These are phyloP conservation scores for Groenewaldozyma tartarivorans DNA, from an alignment of 805 yeast genomes.

Conservation along the genomic window DNA sequence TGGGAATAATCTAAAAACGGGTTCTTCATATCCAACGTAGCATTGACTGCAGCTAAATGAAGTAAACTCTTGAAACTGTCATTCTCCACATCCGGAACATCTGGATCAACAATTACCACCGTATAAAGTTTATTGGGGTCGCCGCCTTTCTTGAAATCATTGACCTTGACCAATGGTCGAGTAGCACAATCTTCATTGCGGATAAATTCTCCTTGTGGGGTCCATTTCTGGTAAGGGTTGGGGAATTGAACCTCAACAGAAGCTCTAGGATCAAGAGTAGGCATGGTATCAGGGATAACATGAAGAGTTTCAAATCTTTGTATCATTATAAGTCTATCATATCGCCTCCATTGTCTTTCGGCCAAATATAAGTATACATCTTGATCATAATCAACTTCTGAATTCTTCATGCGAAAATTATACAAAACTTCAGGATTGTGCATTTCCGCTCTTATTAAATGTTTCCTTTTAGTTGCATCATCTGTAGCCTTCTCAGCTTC, in stretches of 20 bases:
- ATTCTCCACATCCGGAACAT: conserved; percentile 63
- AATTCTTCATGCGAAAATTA: conserved; percentile 39
- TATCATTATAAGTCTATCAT: conserved; percentile 71
- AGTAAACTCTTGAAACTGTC: conserved; percentile 66
- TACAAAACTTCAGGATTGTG: conserved; percentile 79
- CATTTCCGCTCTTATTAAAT: conserved; percentile 54
- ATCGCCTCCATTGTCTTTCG: conserved; percentile 59
- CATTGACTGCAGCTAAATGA: conserved; percentile 68
- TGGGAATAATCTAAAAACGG: conserved; percentile 37
- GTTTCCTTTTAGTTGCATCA: conserved; percentile 25
- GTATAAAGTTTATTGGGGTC: conserved; percentile 52
- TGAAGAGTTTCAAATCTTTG: conserved; percentile 81
- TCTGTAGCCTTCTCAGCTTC: conserved; percentile 31
- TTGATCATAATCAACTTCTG: conserved; percentile 49
- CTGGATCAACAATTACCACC: conserved; percentile 80
- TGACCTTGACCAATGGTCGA: conserved; percentile 70
- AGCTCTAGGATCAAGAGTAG: conserved; percentile 74
- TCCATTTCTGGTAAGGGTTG: conserved; percentile 48
- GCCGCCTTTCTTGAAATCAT: conserved; percentile 51
- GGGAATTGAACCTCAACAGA: conserved; percentile 71
- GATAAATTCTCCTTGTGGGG: conserved; percentile 69
- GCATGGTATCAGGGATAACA: conserved; percentile 89
- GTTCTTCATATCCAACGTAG: conserved; percentile 49
- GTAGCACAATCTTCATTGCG: conserved; percentile 64
- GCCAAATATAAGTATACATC: conserved; percentile 75